These are phyloP conservation scores for Teunomyces atbi DNA, from an alignment of 805 yeast species.

Conservation along the genomic window DNA sequence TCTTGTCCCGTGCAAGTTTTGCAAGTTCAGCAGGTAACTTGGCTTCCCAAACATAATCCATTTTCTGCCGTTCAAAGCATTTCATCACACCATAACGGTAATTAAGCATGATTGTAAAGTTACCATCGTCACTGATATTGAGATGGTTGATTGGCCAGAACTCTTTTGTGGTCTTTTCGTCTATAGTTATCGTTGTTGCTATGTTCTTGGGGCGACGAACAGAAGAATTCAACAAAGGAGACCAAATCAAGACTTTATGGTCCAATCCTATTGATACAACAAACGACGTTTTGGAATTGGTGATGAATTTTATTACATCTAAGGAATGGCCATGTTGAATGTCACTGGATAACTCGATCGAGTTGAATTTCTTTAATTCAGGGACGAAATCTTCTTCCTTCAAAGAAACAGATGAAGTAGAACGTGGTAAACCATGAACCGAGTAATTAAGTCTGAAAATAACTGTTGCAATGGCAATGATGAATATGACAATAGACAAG, in stretches of 20 bases:
- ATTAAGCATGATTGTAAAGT: slow-evolving; percentile 54
- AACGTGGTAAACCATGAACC: neutral
- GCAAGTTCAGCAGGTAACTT: slow-evolving; percentile 35
- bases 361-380: slow-evolving; percentile 24
- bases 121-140: slow-evolving; percentile 58
- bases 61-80: slow-evolving; percentile 57
- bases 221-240: slow-evolving; percentile 46
- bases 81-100: slow-evolving; percentile 49
- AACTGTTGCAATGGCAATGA: slow-evolving; percentile 48
- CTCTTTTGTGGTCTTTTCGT: slow-evolving; percentile 24
- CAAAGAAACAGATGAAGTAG: neutral
- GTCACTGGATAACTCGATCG: slow-evolving; percentile 25
- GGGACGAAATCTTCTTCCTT: slow-evolving; percentile 5
- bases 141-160: slow-evolving; percentile 64
- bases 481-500: slow-evolving; percentile 47
- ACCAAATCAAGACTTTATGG: slow-evolving; percentile 71
- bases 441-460: slow-evolving; percentile 30
- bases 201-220: slow-evolving; percentile 22
- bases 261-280: slow-evolving; percentile 73
- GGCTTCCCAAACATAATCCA: slow-evolving; percentile 58
- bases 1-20: slow-evolving; percentile 15
- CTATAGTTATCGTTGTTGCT: slow-evolving; percentile 44
- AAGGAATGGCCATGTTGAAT: slow-evolving; percentile 50
- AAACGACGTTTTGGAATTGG: slow-evolving; percentile 60
- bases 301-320: slow-evolving; percentile 60